Conservation (phyloP, 2,329 filamentous ascomycete genomes). For the Remersonia thermophila region DNA sequence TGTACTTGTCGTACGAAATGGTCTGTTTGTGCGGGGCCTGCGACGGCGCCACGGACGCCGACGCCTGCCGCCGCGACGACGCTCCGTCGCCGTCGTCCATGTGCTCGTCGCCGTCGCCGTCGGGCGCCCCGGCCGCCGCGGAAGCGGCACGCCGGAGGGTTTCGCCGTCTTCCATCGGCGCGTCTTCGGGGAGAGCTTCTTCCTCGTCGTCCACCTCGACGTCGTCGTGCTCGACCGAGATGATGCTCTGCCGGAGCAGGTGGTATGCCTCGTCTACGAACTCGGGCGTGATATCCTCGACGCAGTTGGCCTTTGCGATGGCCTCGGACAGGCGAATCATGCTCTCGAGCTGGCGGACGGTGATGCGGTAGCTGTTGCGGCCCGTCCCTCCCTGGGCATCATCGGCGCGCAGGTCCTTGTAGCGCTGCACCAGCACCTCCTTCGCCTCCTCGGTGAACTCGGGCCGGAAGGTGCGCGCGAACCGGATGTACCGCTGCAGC, state of each 20-base stretch:
- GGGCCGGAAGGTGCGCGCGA: conserved; percentile 86
- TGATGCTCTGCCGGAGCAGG: conserved; percentile 85
- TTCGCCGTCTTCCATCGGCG: conserved; percentile 32
- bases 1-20: conserved; percentile 92
- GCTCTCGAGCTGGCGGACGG: conserved; percentile 87
- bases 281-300: conserved; percentile 70
- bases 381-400: conserved; percentile 91
- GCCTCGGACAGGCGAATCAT: conserved; percentile 93
- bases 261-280: conserved; percentile 92
- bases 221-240: conserved; percentile 95
- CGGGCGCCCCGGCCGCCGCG: conserved; percentile 38
- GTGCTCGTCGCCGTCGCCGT: conserved; percentile 33
- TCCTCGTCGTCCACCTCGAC: conserved; percentile 82
- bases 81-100: conserved; percentile 21
- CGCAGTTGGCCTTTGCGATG: conserved; percentile 96
- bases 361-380: conserved; percentile 93
- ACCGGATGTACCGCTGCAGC: conserved; percentile 92
- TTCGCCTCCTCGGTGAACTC: conserved; percentile 84
- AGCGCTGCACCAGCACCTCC: conserved; percentile 73
- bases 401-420: conserved; percentile 88
- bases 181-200: conserved; percentile 36
- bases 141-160: conserved; percentile 34
- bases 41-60: not conserved
- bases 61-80: conserved; percentile 23
- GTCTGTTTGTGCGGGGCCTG: conserved; percentile 51